Base-by-base conservation (phyloP, 2,329 filamentous ascomycete species). In the Lasiodiplodia theobromae region DNA sequence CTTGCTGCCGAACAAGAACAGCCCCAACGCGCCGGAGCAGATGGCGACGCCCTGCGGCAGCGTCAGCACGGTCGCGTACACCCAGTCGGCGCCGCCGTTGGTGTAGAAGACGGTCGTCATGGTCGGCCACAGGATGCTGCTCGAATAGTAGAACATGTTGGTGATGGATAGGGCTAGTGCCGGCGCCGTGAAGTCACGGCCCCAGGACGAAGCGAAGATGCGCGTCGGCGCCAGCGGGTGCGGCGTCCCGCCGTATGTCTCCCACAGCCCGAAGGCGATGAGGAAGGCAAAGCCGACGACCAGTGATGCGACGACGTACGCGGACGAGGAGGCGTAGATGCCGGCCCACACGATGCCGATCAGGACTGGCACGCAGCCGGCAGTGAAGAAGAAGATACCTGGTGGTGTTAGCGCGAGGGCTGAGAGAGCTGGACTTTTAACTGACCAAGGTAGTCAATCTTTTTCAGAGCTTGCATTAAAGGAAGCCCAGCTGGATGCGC, bases 101-200 rank as follows among this genome's bases (percentile, higher is more conserved):
- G 78, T 80, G 71, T 80, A 85, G 70, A 84, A 82, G 0, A 79
- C 76, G n/a, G 76, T 76, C 62, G 84, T 84, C 82, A 84, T 84
- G 18, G 81, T 82, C 0, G 83, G 83, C 71, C 79, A 85, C 16
- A 85, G 75, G 53, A 85, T 80, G 69, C 81, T 83, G 52, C 78
- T 80, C 40, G 79, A 79, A 72, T 85, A 86, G 74, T 85, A 86
- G 72, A 85, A 85, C 83, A 86, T 86, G 68, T 82, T 85, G 23
- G 85, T 78, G 54, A 86, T 80, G 52, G 79, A 81, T 0, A 81
- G 77, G 3, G 81, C 80, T 31, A 85, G 76, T 47, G 80, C 82
- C 0, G 83, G 83, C 0, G 81, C 82, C 0, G 83, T 85, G 53
- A 86, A 80, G 53, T 84, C 82, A n/a, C 84, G 77, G 1, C 84